Base-by-base conservation (phyloP, 192 early-diverging fungal species). In the Linnemannia elongata region DNA sequence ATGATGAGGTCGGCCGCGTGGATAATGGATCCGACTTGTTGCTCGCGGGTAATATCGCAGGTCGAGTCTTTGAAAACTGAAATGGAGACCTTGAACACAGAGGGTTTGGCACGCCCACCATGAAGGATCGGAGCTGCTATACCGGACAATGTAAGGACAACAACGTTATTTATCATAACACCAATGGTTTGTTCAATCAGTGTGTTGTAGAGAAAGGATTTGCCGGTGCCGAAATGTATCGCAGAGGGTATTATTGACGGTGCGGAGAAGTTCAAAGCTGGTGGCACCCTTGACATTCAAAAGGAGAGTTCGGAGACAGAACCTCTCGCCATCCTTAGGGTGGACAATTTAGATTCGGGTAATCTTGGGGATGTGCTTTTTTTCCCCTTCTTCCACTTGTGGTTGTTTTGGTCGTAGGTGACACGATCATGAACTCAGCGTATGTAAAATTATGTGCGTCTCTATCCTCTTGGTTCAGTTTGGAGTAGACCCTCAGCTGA, bases 1-100 rank as follows among this genome's bases (percentile, higher is more conserved):
- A 88, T 24, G 13, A 88, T 77, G 1, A 77, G 6, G 0, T 60
- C 38, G 10, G 82, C 49, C 13, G 27, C 6, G 1, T 18, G 13
- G 68, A 75, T 27, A 55, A 35, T 57, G 0, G 54, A 12, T 4
- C 75, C 72, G 1, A 55, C 15, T 22, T 76, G 36, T 47, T 52
- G 54, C 9, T 24, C 20, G 8, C 18, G 22, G 1, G 39, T 35
- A 18, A 88, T 74, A 41, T 74, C 18, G 52, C 78, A 88, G 4
- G 74, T 75, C 6, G 79, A 82, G 55, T n/a, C 24, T 30, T 42
- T 30, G 24, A 39, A 24, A 12, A 86, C 30, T 30, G 42, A 1
- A 30, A 89, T 12, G 12, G 75, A 79, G 12, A 78, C 78, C 75
- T 78, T 87, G 63, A 86, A 89, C 12, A 33, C 18, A 5, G 79